These are phyloP conservation scores for Corylus heterophylla DNA, from an alignment of 306 rosid genomes.

Conservation along the genomic window DNA sequence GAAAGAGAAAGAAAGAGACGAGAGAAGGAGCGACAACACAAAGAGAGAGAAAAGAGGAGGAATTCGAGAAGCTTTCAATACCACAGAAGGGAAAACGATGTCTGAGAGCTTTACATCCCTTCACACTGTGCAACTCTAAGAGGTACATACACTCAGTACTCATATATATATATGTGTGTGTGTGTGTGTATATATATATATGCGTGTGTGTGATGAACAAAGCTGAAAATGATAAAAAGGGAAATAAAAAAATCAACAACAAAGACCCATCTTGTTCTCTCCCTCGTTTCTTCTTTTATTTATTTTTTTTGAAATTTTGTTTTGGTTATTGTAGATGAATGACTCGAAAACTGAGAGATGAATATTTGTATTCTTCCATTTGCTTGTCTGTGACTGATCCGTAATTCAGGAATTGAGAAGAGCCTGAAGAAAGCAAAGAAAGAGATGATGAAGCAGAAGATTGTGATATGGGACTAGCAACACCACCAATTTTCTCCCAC, in stretches of 20 bases:
- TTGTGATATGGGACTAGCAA: constrained; percentile 62
- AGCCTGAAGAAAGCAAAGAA: constrained; percentile 21
- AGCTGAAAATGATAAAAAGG: constrained; percentile 52
- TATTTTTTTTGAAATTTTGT: background rate
- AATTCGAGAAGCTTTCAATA: constrained; percentile 64
- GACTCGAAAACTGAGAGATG: constrained; percentile 18
- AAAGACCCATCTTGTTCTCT: constrained; percentile 30
- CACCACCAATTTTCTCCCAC: constrained; percentile 35
- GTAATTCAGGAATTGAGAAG: constrained; percentile 11
- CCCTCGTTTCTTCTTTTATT: background rate
- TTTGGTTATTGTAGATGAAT: constrained; percentile 2
- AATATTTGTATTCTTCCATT: constrained; percentile 32
- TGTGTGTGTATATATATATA: background rate
- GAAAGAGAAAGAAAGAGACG: constrained; percentile 70
- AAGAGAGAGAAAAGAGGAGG: constrained; percentile 22
- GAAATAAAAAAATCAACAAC: constrained; percentile 31
- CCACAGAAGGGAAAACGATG: constrained; percentile 78
- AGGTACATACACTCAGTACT: constrained; percentile 41
- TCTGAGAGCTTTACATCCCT: constrained; percentile 69
- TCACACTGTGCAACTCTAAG: constrained; percentile 62
- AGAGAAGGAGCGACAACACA: constrained; percentile 60
- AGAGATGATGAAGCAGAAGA: constrained; percentile 28
- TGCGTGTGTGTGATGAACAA: constrained; percentile 34
- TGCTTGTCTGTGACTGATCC: constrained; percentile 30
- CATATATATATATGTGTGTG: background rate